These are phyloP conservation scores for Candida succiphila DNA, from an alignment of 805 yeast genomes.

Conservation along the genomic window DNA sequence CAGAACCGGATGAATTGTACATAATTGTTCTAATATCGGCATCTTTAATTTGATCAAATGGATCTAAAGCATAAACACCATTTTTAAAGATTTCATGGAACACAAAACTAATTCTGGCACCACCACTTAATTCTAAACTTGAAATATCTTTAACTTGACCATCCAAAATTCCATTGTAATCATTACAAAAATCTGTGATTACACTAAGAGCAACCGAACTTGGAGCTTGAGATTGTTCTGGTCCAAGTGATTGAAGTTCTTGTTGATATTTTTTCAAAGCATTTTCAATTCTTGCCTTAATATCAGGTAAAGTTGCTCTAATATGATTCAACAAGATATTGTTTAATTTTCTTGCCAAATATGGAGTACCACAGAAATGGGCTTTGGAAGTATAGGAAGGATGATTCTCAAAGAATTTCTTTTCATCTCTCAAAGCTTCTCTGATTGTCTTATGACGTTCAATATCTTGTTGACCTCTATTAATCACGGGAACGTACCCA, in stretches of 20 bases:
- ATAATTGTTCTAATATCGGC: constrained; percentile 93
- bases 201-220: constrained; percentile 81
- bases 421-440: constrained; percentile 78
- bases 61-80: constrained; percentile 87
- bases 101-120: constrained; percentile 94
- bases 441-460: constrained; percentile 80
- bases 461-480: constrained; percentile 95
- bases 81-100: constrained; percentile 93
- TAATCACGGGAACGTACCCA: constrained; percentile 95
- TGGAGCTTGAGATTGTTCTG: constrained; percentile 82
- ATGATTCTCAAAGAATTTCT: constrained; percentile 74
- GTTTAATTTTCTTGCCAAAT: constrained; percentile 84
- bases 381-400: constrained; percentile 89
- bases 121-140: constrained; percentile 88
- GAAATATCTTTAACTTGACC: constrained; percentile 90
- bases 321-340: constrained; percentile 85
- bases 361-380: constrained; percentile 98
- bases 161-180: constrained; percentile 80
- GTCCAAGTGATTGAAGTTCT: constrained; percentile 74
- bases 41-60: constrained; percentile 93
- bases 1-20: constrained; percentile 93
- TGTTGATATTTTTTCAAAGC: constrained; percentile 76
- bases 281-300: constrained; percentile 79
- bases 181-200: constrained; percentile 88
- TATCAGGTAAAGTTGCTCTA: constrained; percentile 82